Evolutionary conservation across 2,329 filamentous ascomycete genomes (phyloP).

Genomic region (Cordyceps tenuipes): DNA sequence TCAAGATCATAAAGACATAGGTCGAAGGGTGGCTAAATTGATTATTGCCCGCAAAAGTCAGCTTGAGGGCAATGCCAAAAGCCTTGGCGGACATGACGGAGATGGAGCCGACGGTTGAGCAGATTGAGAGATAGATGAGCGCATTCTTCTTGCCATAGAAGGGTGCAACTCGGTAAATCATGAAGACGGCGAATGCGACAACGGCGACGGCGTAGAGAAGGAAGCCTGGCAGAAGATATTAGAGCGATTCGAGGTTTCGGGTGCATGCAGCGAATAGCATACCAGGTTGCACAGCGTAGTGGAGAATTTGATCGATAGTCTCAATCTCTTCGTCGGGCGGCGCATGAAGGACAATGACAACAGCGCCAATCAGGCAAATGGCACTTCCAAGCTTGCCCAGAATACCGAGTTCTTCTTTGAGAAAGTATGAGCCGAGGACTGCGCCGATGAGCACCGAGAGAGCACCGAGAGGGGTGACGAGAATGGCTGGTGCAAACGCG

Average conservation of each 20-base stretch:
- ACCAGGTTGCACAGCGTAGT: slow-evolving; percentile 89
- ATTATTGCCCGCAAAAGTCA: slow-evolving; percentile 87
- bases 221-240: slow-evolving; percentile 54
- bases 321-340: slow-evolving; percentile 87
- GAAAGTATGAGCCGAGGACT: slow-evolving; percentile 88
- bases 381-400: slow-evolving; percentile 92
- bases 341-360: slow-evolving; percentile 95
- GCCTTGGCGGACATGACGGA: slow-evolving; percentile 99
- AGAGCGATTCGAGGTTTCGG: slow-evolving; percentile 13
- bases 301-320: slow-evolving; percentile 84
- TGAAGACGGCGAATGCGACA: slow-evolving; percentile 73
- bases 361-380: slow-evolving; percentile 89
- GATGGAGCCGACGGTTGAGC: slow-evolving; percentile 91
- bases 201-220: slow-evolving; percentile 77
- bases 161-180: slow-evolving; percentile 94
- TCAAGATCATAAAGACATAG: slow-evolving; percentile 94
- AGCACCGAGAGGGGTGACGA: slow-evolving; percentile 90
- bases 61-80: slow-evolving; percentile 93
- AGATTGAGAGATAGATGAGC: slow-evolving; percentile 93
- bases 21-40: slow-evolving; percentile 93
- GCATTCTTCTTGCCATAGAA: slow-evolving; percentile 91
- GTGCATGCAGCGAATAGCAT: slow-evolving; percentile 16
- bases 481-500: slow-evolving; percentile 95
- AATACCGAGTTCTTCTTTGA: slow-evolving; percentile 82
- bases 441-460: slow-evolving; percentile 92